phyloP scores from a whole-genome alignment of 1,284 basidiomycete species.

The Caloboletus firmus region DNA sequence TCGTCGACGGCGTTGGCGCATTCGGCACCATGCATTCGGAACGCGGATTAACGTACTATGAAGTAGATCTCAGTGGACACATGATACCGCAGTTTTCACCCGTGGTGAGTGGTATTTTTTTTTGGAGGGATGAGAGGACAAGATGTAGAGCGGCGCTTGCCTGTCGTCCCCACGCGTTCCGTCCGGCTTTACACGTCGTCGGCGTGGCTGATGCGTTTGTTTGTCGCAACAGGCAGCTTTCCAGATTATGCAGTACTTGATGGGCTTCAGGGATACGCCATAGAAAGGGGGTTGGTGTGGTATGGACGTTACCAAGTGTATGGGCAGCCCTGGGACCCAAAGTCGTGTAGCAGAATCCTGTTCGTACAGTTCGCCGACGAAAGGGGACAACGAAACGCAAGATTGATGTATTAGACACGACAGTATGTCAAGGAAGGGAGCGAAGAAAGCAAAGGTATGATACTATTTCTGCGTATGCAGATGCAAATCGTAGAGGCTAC shows the following conservation, averaged over 20 bases:
- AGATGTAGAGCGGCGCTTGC: background rate
- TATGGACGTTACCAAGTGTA: background rate
- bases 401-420: background rate
- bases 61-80: constrained; percentile 67
- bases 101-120: constrained; percentile 41
- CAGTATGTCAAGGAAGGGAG: background rate
- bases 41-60: constrained; percentile 64
- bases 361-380: background rate
- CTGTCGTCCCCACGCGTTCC: background rate
- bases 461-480: background rate
- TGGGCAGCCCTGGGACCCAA: background rate
- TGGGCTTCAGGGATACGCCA: constrained; percentile 55
- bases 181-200: background rate
- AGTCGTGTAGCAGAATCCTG: background rate
- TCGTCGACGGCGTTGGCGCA: constrained; percentile 67
- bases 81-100: constrained; percentile 75
- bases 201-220: background rate
- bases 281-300: background rate
- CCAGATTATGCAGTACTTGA: constrained; percentile 67
- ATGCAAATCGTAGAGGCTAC: background rate
- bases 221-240: constrained; percentile 51
- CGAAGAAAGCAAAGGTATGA: background rate
- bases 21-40: constrained; percentile 65
- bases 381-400: background rate
- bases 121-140: background rate